phyloP scores from a whole-genome alignment of 345 rosid genomes.

The Salix suchowensis region DNA sequence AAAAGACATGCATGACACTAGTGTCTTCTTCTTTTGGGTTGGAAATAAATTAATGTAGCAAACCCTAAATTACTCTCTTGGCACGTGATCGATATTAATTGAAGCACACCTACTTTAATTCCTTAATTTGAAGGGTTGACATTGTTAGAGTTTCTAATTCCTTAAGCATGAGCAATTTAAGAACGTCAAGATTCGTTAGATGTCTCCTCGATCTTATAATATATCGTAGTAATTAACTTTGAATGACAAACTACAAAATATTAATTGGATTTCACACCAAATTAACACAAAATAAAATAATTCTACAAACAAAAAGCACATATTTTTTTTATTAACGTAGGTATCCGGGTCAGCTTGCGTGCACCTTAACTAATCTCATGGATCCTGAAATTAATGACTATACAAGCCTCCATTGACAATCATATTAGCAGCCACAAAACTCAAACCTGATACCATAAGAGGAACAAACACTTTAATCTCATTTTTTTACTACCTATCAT shows the following conservation, averaged over 20 bases:
- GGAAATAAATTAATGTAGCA: too few relatives aligned
- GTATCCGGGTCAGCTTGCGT: accelerated
- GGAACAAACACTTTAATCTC: too few relatives aligned
- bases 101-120: neutral
- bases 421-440: too few relatives aligned
- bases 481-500: accelerated
- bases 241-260: neutral
- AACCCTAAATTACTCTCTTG: too few relatives aligned
- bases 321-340: too few relatives aligned
- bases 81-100: too few relatives aligned
- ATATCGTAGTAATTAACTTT: too few relatives aligned
- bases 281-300: too few relatives aligned
- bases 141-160: neutral
- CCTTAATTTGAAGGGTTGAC: neutral
- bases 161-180: neutral
- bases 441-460: accelerated
- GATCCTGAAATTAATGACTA: accelerated
- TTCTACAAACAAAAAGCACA: too few relatives aligned
- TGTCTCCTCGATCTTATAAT: neutral
- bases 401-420: accelerated
- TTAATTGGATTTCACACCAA: neutral
- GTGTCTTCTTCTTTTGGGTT: too few relatives aligned
- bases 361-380: too few relatives aligned
- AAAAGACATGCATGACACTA: too few relatives aligned
- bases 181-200: neutral